These are phyloP conservation scores for Eucalyptus pumila DNA, from an alignment of 345 rosid genomes.

Conservation along the genomic window DNA sequence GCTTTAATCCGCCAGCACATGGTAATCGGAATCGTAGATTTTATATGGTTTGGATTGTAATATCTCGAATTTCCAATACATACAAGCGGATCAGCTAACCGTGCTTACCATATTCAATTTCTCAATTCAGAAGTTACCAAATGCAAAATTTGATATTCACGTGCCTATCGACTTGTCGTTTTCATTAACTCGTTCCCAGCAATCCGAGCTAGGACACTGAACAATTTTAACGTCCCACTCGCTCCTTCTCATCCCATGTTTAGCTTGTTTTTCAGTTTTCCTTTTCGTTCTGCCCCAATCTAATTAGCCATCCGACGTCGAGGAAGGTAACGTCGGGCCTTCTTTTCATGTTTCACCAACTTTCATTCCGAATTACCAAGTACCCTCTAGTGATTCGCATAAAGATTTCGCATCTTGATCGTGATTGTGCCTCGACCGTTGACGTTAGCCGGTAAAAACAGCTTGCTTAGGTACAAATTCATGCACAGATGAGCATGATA, in stretches of 20 bases:
- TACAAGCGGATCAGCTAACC: not conserved
- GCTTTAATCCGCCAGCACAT: not conserved
- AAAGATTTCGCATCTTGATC: not conserved
- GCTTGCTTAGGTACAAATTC: not conserved
- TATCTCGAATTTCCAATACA: not conserved
- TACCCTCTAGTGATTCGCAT: not conserved
- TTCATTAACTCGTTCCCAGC: not conserved
- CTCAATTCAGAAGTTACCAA: not conserved
- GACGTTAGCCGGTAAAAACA: not conserved
- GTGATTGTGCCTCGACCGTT: not conserved
- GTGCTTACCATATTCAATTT: not conserved
- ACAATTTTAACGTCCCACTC: not conserved
- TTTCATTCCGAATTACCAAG: not conserved
- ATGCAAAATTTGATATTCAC: not conserved
- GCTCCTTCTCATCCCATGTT: not conserved
- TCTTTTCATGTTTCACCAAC: not conserved
- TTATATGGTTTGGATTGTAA: not conserved
- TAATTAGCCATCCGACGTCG: not conserved
- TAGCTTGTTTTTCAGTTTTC: not conserved
- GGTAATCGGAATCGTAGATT: not conserved
- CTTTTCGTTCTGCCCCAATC: not conserved
- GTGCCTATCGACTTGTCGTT: not conserved
- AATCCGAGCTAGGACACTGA: not conserved
- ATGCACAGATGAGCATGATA: not conserved
- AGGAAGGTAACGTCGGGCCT: not conserved